Percentiles rank a stretch among this genome's conserved stretches.
phyloP scores from a whole-genome alignment of 371 early-diverging fungal genomes.

The Mucor piriformis region DNA sequence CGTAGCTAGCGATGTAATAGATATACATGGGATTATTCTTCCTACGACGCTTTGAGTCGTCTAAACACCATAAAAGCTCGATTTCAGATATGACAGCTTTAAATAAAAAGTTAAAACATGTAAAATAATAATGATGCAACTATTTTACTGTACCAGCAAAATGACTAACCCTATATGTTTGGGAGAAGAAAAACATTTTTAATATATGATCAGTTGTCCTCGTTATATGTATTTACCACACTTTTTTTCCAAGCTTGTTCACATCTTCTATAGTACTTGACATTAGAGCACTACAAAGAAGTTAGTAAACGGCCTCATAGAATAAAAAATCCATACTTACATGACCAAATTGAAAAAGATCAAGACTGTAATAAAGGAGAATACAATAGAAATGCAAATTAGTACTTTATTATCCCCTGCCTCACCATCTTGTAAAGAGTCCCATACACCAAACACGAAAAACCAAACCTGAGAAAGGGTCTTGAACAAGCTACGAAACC shows the following conservation, averaged over 20 bases:
- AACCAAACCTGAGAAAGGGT: slow-evolving; percentile 12
- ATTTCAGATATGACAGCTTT: slow-evolving; percentile 21
- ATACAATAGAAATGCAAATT: slow-evolving; percentile 2
- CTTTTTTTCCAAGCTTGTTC: slow-evolving; percentile 9
- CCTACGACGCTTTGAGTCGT: background rate
- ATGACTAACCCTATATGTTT: slow-evolving; percentile 10
- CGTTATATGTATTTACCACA: slow-evolving; percentile 10
- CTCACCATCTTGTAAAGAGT: slow-evolving; percentile 12
- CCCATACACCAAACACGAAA: slow-evolving; percentile 21
- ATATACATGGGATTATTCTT: slow-evolving; percentile 20
- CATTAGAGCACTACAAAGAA: slow-evolving; percentile 23
- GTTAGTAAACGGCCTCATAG: no score
- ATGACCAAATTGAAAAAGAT: slow-evolving; percentile 24
- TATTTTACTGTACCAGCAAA: slow-evolving; percentile 17
- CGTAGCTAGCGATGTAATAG: slow-evolving; percentile 7
- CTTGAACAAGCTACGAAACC: slow-evolving; percentile 7
- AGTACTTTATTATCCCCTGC: slow-evolving; percentile 16
- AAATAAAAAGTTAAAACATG: no score
- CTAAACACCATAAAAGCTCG: slow-evolving; percentile 17
- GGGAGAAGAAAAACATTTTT: no score
- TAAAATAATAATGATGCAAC: no score
- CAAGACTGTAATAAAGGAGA: slow-evolving; percentile 15
- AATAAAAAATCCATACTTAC: no score
- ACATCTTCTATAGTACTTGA: slow-evolving; percentile 18
- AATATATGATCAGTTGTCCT: no score